Conservation (phyloP, 2,329 filamentous ascomycete species). For the Cyphellophora europaea region DNA sequence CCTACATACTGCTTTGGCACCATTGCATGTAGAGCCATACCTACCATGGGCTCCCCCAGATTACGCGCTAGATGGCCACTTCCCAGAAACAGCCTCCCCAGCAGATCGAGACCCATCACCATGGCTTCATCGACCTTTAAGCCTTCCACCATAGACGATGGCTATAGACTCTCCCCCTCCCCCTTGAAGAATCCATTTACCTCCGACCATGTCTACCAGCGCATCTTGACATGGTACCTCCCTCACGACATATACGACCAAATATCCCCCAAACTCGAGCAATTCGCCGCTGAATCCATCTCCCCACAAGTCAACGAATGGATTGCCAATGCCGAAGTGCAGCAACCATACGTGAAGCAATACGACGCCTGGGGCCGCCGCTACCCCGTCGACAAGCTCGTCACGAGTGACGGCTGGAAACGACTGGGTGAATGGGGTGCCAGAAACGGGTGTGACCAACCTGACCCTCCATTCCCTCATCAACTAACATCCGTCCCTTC, state of each 20-base stretch:
- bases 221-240: conserved; percentile 17
- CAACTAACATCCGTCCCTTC: no score
- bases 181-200: conserved; percentile 17
- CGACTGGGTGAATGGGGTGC: conserved; percentile 26
- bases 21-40: no score
- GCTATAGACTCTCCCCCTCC: conserved; percentile 14
- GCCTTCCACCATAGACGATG: conserved; percentile 14
- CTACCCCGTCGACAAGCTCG: conserved; percentile 16
- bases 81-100: no score
- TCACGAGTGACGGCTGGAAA: conserved; percentile 22
- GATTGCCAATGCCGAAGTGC: conserved; percentile 19
- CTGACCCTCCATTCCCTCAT: not conserved
- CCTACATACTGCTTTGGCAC: no score
- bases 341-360: conserved; percentile 19
- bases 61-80: no score
- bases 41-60: no score
- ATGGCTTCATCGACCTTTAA: no score
- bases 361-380: conserved; percentile 21
- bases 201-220: conserved; percentile 14
- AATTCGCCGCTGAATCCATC: conserved; percentile 24
- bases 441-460: conserved; percentile 19
- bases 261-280: conserved; percentile 26
- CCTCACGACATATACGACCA: conserved; percentile 46
- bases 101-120: no score
- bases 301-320: conserved; percentile 20